Evolutionary conservation across 495 filamentous ascomycete genomes (phyloP).

Genomic region (Recurvomyces mirabilis): DNA sequence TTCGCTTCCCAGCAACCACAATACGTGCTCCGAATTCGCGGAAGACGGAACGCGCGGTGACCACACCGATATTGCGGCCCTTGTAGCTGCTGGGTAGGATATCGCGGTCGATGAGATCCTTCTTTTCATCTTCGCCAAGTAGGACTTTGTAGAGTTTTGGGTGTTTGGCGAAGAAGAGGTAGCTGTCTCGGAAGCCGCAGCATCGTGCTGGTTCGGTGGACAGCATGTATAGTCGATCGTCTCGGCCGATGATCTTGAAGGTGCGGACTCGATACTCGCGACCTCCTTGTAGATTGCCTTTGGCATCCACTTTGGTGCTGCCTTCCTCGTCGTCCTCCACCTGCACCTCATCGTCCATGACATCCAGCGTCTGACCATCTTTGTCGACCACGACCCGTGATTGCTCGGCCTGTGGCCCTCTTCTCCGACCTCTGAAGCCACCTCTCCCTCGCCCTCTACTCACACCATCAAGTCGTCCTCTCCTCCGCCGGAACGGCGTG

Average conservation of each 20-base stretch:
- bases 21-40: conserved; percentile 92
- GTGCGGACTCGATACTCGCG: conserved; percentile 89
- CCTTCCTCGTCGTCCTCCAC: conserved; percentile 80
- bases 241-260: conserved; percentile 75
- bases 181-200: conserved; percentile 92
- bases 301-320: conserved; percentile 83
- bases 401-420: conserved; percentile 58
- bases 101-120: conserved; percentile 82
- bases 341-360: conserved; percentile 81
- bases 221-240: conserved; percentile 89
- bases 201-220: conserved; percentile 94
- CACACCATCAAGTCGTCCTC: conserved; percentile 57
- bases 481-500: conserved; percentile 51
- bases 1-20: conserved; percentile 74
- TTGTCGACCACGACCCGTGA: conserved; percentile 84
- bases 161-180: conserved; percentile 97
- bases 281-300: conserved; percentile 66
- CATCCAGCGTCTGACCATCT: conserved; percentile 84
- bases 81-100: conserved; percentile 98
- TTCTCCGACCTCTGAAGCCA: conserved; percentile 56
- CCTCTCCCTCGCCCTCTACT: conserved; percentile 35
- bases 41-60: conserved; percentile 92
- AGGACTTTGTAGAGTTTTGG: conserved; percentile 92
- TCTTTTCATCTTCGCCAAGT: conserved; percentile 83
- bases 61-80: conserved; percentile 91